These are phyloP conservation scores for Wilcoxina mikolae DNA, from an alignment of 495 filamentous ascomycete genomes.

Conservation along the genomic window DNA sequence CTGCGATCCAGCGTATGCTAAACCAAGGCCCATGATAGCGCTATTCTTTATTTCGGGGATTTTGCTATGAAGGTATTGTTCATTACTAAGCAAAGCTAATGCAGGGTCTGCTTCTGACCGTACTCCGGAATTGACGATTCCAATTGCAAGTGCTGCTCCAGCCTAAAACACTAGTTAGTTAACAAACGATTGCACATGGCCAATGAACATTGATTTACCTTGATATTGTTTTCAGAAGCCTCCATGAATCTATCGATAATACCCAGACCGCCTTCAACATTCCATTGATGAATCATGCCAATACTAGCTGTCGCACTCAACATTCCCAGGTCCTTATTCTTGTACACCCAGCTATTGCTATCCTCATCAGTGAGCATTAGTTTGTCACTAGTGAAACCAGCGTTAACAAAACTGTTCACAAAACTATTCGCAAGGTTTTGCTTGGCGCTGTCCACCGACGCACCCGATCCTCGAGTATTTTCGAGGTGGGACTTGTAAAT, in stretches of 20 bases:
- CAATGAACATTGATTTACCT: slow-evolving; percentile 24
- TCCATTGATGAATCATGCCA: slow-evolving; percentile 79
- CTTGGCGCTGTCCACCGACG: slow-evolving; percentile 83
- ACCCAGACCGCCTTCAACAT: slow-evolving; percentile 74
- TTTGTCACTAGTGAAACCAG: slow-evolving; percentile 88
- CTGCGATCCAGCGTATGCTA: slow-evolving; percentile 85
- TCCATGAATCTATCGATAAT: slow-evolving; percentile 90
- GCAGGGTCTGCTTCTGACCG: slow-evolving; percentile 74
- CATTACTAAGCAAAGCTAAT: slow-evolving; percentile 65
- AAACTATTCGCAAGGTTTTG: slow-evolving; percentile 94
- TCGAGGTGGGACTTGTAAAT: slow-evolving; percentile 99
- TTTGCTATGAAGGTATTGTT: slow-evolving; percentile 61
- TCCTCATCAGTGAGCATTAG: slow-evolving; percentile 79
- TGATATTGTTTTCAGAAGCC: slow-evolving; percentile 64
- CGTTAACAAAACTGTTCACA: slow-evolving; percentile 92
- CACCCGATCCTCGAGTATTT: slow-evolving; percentile 68
- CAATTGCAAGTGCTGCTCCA: slow-evolving; percentile 74
- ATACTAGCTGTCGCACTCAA: slow-evolving; percentile 86
- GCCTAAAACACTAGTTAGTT: slow-evolving; percentile 33
- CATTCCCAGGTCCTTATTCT: slow-evolving; percentile 79
- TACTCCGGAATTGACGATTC: slow-evolving; percentile 86
- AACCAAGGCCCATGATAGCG: slow-evolving; percentile 85
- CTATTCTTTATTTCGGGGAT: slow-evolving; percentile 58
- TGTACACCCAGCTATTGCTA: slow-evolving; percentile 92
- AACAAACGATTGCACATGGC: background rate